These are phyloP conservation scores for Ustilago xerochloae DNA, from an alignment of 1,284 basidiomycete species.

Conservation along the genomic window DNA sequence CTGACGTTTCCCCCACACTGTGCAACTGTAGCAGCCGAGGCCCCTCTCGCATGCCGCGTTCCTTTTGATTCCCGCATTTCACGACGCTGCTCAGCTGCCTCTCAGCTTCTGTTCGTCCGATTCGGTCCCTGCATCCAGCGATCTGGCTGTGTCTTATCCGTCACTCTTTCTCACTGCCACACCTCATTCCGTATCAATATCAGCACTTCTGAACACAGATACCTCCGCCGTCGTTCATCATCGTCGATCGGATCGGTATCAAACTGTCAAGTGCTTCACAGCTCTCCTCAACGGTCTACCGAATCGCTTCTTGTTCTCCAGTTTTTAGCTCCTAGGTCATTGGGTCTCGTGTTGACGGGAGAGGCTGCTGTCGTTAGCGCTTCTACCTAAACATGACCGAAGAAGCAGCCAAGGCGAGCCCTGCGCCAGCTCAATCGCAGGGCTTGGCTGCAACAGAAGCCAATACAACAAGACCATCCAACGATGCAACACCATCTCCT, in stretches of 20 bases:
- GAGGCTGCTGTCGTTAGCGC: not conserved
- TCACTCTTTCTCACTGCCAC: too few species aligned
- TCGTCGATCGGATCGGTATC: too few species aligned
- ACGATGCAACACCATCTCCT: slow-evolving; percentile 15
- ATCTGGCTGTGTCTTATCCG: not conserved
- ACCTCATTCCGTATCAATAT: too few species aligned
- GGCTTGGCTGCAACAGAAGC: not conserved
- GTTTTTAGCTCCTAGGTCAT: too few species aligned
- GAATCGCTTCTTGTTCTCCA: not conserved
- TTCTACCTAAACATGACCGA: slow-evolving; percentile 10
- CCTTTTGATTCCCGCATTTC: too few species aligned
- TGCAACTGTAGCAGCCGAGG: slow-evolving; percentile 7
- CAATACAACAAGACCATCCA: slow-evolving; percentile 8
- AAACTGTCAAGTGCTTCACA: too few species aligned
- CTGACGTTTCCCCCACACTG: not conserved
- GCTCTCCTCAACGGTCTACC: not conserved
- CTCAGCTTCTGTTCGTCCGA: not conserved
- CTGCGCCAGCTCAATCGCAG: slow-evolving; percentile 1
- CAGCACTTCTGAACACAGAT: too few species aligned
- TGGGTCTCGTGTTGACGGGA: too few species aligned
- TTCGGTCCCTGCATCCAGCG: slow-evolving; percentile 4
- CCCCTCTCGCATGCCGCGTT: slow-evolving; percentile 12
- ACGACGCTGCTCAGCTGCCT: not conserved
- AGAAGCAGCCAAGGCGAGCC: slow-evolving; percentile 2
- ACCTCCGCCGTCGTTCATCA: too few species aligned